phyloP scores from a whole-genome alignment of 306 rosid genomes.

The Castanea sativa region DNA sequence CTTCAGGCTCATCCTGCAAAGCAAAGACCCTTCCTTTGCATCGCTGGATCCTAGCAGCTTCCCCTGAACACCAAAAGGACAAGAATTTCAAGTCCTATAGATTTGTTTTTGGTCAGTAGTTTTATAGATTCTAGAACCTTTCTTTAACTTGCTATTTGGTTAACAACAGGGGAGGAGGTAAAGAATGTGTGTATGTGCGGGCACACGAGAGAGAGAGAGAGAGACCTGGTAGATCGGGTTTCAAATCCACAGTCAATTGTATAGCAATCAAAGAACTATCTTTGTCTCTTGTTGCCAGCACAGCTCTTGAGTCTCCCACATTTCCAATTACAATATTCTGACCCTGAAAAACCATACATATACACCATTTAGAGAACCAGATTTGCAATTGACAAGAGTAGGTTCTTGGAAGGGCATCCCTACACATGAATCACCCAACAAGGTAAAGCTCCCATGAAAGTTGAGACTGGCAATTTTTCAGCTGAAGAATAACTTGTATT shows the following conservation, averaged over 20 bases:
- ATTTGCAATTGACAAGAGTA: not conserved
- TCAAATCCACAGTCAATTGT: constrained; percentile 51
- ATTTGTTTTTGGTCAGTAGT: not conserved
- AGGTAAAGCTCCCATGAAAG: not conserved
- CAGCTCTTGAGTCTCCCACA: constrained; percentile 58
- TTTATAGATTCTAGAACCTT: not conserved
- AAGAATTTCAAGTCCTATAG: constrained; percentile 8
- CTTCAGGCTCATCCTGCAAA: constrained; percentile 61
- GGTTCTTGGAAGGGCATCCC: not conserved
- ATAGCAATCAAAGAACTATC: constrained; percentile 39
- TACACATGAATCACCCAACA: not conserved
- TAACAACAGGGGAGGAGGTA: not conserved
- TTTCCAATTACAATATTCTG: constrained; percentile 46
- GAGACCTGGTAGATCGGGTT: constrained; percentile 58
- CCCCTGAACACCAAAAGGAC: constrained; percentile 28
- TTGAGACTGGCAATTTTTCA: not conserved
- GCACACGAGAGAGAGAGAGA: not conserved
- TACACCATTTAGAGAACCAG: not conserved
- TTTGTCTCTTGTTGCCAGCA: constrained; percentile 44
- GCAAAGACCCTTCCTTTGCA: constrained; percentile 65
- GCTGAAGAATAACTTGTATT: not conserved
- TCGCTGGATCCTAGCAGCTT: constrained; percentile 57
- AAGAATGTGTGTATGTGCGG: not conserved
- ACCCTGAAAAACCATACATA: constrained; percentile 25
- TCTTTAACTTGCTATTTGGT: not conserved